Evolutionary conservation across 257 asterid genomes (phyloP).

Genomic region (Solanum virginianum): DNA sequence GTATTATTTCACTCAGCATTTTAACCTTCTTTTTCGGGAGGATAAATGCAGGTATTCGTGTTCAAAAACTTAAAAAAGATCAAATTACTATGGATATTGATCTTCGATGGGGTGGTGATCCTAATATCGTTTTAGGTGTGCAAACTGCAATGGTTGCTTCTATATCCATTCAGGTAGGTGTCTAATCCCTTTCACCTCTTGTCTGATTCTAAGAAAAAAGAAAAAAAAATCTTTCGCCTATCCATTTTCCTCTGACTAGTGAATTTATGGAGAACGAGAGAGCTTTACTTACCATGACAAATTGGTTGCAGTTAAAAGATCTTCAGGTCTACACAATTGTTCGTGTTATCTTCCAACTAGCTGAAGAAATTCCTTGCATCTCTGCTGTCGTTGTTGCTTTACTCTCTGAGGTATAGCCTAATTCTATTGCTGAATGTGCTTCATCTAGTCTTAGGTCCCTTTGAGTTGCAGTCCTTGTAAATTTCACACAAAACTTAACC

Average conservation of each 20-base stretch:
- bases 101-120: slow-evolving; percentile 99
- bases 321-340: slow-evolving; percentile 85
- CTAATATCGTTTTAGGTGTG: slow-evolving; percentile 77
- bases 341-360: slow-evolving; percentile 91
- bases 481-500: not conserved
- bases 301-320: slow-evolving; percentile 74
- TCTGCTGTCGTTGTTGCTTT: slow-evolving; percentile 98
- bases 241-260: not conserved
- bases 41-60: slow-evolving; percentile 74
- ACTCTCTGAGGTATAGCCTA: slow-evolving; percentile 72
- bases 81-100: slow-evolving; percentile 98
- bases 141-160: slow-evolving; percentile 90
- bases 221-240: not conserved
- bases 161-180: slow-evolving; percentile 83
- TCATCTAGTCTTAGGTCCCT: not conserved
- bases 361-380: slow-evolving; percentile 95
- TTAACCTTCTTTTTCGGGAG: not conserved
- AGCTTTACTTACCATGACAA: not conserved
- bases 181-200: not conserved
- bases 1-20: not conserved
- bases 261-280: not conserved
- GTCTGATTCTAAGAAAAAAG: not conserved
- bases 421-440: not conserved
- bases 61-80: slow-evolving; percentile 90
- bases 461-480: not conserved